A percentile compares a stretch with the other conserved stretches of the same genome.
Conservation (phyloP, 73 alveolate genomes). For the Tetrahymena borealis region DNA sequence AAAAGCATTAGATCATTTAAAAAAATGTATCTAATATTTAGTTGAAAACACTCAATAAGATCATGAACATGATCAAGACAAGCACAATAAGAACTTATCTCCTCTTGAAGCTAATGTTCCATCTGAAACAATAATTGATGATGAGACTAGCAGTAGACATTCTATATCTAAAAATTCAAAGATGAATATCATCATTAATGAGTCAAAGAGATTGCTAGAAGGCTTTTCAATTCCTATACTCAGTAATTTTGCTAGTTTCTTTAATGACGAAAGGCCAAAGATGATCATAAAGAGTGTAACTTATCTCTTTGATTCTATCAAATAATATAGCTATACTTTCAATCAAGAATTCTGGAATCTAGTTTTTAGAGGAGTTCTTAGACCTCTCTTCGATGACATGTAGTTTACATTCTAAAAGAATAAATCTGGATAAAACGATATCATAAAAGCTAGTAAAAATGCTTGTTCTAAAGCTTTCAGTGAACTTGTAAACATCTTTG, state of each 20-base stretch:
- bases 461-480: neutral
- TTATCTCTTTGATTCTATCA: conserved; percentile 6
- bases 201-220: neutral
- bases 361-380: conserved; percentile 39
- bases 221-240: conserved; percentile 29
- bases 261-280: conserved; percentile 23
- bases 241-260: conserved; percentile 15
- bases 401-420: conserved; percentile 2
- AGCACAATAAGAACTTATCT: neutral
- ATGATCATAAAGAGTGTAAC: conserved; percentile 4
- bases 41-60: neutral
- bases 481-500: neutral
- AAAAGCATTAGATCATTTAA: conserved; percentile 7
- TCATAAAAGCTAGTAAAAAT: neutral
- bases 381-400: conserved; percentile 44
- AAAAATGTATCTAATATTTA: neutral
- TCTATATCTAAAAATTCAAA: neutral
- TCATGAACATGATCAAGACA: neutral
- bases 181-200: neutral
- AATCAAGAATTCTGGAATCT: conserved; percentile 37
- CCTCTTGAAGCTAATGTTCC: neutral
- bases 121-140: neutral
- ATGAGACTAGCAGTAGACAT: neutral
- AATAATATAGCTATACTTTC: conserved; percentile 4
- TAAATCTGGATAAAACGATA: neutral